phyloP scores from a whole-genome alignment of 2,329 filamentous ascomycete genomes.

The Xylaria sp. region DNA sequence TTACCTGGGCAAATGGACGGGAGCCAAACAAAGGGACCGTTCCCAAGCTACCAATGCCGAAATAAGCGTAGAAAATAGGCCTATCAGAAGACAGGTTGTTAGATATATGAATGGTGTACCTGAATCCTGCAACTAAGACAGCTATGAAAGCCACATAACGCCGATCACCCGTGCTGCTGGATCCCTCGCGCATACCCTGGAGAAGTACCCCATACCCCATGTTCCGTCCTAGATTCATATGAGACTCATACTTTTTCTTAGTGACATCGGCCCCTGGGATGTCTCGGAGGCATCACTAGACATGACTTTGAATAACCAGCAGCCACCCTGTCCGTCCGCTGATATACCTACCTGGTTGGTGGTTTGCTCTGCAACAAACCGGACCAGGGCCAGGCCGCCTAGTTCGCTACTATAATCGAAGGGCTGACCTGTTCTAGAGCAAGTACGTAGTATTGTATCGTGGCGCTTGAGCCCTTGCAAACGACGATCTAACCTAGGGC shows the following conservation, averaged over 20 bases:
- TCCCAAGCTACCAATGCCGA: neutral
- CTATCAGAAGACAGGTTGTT: conserved; percentile 18
- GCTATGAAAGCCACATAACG: conserved; percentile 34
- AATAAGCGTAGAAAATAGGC: conserved; percentile 1
- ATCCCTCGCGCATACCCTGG: conserved; percentile 15
- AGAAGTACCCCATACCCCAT: neutral
- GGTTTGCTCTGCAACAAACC: conserved; percentile 17
- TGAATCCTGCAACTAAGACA: conserved; percentile 31
- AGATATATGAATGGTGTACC: conserved; percentile 20
- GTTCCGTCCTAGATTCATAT: neutral
- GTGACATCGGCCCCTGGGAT: conserved; percentile 21
- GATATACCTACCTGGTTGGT: neutral
- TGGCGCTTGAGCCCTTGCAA: conserved; percentile 16
- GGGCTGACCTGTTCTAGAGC: neutral
- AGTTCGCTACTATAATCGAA: neutral
- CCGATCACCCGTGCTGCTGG: conserved; percentile 34
- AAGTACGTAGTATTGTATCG: conserved; percentile 14
- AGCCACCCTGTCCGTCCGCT: conserved; percentile 9
- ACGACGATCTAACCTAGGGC: conserved; percentile 1
- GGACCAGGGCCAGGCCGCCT: neutral
- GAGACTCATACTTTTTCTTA: neutral
- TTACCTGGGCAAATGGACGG: conserved; percentile 13
- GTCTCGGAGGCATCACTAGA: conserved; percentile 35
- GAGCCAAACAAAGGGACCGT: neutral
- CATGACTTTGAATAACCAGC: conserved; percentile 24